Evolutionary conservation across 352 stramenopile species (phyloP).

Genomic region (Phytophthora vignae): DNA sequence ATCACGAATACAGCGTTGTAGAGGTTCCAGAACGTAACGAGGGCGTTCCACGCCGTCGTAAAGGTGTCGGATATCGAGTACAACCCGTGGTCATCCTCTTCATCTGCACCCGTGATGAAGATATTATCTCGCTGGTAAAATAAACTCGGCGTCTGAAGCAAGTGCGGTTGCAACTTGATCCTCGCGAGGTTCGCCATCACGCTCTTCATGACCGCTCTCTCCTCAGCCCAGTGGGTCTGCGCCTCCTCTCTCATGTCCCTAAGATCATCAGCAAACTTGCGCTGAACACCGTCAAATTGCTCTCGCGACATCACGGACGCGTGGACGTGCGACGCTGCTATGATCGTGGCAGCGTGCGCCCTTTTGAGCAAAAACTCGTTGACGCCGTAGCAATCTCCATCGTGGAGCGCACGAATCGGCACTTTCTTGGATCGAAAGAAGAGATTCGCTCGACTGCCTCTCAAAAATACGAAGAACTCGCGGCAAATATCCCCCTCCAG

Average conservation of each 20-base stretch:
- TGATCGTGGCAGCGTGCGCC: slow-evolving; percentile 48
- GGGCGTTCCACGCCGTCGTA: slow-evolving; percentile 46
- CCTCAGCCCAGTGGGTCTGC: slow-evolving; percentile 39
- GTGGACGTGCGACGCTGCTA: slow-evolving; percentile 55
- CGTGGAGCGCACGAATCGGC: slow-evolving; percentile 48
- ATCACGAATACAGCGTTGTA: slow-evolving; percentile 71
- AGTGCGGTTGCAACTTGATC: slow-evolving; percentile 57
- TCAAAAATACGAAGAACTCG: slow-evolving; percentile 74
- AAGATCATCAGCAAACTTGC: slow-evolving; percentile 64
- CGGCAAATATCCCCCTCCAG: slow-evolving; percentile 66
- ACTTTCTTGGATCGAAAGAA: slow-evolving; percentile 22
- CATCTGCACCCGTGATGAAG: background rate
- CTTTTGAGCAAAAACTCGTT: slow-evolving; percentile 66
- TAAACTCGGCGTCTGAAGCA: slow-evolving; percentile 48
- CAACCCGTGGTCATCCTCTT: slow-evolving; percentile 14
- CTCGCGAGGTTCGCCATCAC: slow-evolving; percentile 50
- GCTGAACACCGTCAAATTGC: slow-evolving; percentile 67
- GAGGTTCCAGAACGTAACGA: slow-evolving; percentile 56
- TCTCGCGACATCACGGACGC: slow-evolving; percentile 62
- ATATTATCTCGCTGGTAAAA: slow-evolving; percentile 57
- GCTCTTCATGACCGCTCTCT: slow-evolving; percentile 35
- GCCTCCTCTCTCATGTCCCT: no score
- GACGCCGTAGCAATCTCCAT: slow-evolving; percentile 66
- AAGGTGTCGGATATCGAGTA: slow-evolving; percentile 21
- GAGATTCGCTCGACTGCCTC: slow-evolving; percentile 16